Percentiles rank a stretch among this genome's conserved stretches.
Evolutionary conservation across 2,329 filamentous ascomycete species (phyloP).

Genomic region (Trichophyton verrucosum): DNA sequence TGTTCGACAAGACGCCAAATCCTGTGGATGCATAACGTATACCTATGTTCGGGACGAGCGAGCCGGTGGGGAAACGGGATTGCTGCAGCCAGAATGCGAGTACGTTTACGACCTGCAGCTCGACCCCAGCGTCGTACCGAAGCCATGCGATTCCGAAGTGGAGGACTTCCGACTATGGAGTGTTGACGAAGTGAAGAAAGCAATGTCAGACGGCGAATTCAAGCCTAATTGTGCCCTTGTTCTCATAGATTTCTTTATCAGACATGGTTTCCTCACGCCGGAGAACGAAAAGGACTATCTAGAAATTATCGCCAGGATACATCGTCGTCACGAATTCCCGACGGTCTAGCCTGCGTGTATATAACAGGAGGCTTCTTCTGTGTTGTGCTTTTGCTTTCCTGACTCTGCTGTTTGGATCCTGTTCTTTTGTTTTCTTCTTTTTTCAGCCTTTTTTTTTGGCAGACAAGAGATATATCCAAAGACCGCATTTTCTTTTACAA

Average conservation of each 20-base stretch:
- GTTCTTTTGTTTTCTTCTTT: conserved; percentile 1
- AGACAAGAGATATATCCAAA: neutral
- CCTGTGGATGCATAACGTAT: conserved; percentile 67
- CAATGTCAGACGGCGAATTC: conserved; percentile 61
- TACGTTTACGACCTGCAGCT: conserved; percentile 85
- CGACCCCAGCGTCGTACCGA: conserved; percentile 52
- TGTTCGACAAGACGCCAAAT: conserved; percentile 48
- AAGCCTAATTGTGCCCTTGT: conserved; percentile 87
- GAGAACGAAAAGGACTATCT: conserved; percentile 69
- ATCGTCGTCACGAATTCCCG: conserved; percentile 70
- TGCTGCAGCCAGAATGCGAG: conserved; percentile 82
- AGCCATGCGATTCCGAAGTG: conserved; percentile 79
- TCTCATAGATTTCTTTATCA: conserved; percentile 77
- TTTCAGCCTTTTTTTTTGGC: conserved; percentile 5
- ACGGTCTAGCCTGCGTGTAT: conserved; percentile 25
- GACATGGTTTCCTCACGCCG: conserved; percentile 65
- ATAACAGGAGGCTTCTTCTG: neutral
- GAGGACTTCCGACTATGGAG: conserved; percentile 68
- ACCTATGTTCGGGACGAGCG: conserved; percentile 64
- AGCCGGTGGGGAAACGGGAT: conserved; percentile 65
- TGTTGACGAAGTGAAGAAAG: conserved; percentile 60
- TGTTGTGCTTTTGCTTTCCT: neutral
- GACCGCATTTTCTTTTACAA: neutral
- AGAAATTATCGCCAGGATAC: conserved; percentile 62
- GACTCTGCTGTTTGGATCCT: neutral